Base-by-base conservation (phyloP, 2,329 filamentous ascomycete genomes). In the Chaetoscypha palmicola region DNA sequence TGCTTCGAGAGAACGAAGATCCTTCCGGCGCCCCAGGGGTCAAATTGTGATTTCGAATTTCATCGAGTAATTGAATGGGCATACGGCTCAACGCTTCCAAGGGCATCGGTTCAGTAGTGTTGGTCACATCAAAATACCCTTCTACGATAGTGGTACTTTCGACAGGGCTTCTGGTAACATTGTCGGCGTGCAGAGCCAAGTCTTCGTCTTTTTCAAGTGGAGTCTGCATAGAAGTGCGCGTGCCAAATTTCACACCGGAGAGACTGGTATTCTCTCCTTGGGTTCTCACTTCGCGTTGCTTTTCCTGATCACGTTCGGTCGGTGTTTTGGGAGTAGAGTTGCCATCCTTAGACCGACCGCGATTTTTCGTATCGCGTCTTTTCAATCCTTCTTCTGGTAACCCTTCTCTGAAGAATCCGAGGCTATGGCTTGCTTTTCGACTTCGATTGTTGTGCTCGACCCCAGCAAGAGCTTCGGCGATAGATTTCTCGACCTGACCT, bases 341-440 rank as follows among this genome's bases (percentile, higher is more conserved):
- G 12, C 46, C 55, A n/a, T 62, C 59, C 45, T 61, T 63, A 5
- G 53, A 56, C 17, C 53, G 59, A 9, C 49, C 52, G 50, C 58
- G 56, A 37, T 43, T 58, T 46, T 53, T 62, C 36, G 34, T 60
- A 9, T 79, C 78, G 51, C 68, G 74, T 53, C 71, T 74, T 53
- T 73, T 75, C 32, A 63, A 58, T 56, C 74, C 74, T 34, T 81
- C 76, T 41, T 79, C 74, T 2, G 77, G 76, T 14, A 81, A 64
- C 24, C 77, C 79, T 60, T 83, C 78, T 49, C 77, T 79, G 67
- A 83, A 83, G 55, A 83, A 79, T 2, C 79, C 71, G 46, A 83
- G 65, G 51, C 77, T 81, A 60, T 83, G 79, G 55, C 78, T 83
- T 30, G 79, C 74, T 62, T 83, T 83, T 52, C 79, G 74, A 56